Base-by-base conservation (phyloP, 2,329 filamentous ascomycete species). In the Aspergillus puulaauensis region DNA sequence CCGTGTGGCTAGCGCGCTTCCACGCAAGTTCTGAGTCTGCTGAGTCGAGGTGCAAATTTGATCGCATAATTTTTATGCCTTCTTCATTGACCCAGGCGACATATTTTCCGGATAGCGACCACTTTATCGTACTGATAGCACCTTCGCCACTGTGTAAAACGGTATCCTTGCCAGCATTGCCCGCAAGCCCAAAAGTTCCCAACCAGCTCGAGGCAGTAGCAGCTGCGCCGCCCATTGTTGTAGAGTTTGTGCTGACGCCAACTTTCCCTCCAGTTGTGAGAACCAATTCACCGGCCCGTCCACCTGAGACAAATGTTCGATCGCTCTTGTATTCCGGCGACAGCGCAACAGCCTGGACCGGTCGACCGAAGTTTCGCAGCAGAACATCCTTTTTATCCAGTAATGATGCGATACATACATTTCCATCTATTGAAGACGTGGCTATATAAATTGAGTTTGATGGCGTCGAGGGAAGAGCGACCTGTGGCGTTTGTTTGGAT, bases 31-130 rank as follows among this genome's bases (percentile, higher is more conserved):
- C 93, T 2, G 83, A 79, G 68, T 96, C 89, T 12, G 83, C 82
- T 61, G 81, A 86, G 6, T 96, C 91, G 5, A 97, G 81, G 65
- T 93, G 86, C 19, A 96, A 71, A 70, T 95, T 91, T 4, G 91
- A 91, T 39, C 95, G 86, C 93, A 98, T 98, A 60, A 99, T 95
- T 73, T 97, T 97, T 71, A 98, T 96, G 4, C 95, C 95, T 68
- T 96, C 89, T 74, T 99, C 95, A 68, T 98, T 99, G 41, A 96
- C 83, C 95, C 95, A 99, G 0, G 88, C 90, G 1, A 97, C 90
- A 69, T 93, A 98, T 75, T 90, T 95, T 1, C 95, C 93, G 0
- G 91, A 93, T 41, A 93, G 73, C 0, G 93, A 98, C 92, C 93
- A 99, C 73, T 96, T 93, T 69, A 99, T 95, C 3, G 88, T 90